These are phyloP conservation scores for Trichoderma sp. DNA, from an alignment of 2,329 filamentous ascomycete species.

Conservation along the genomic window DNA sequence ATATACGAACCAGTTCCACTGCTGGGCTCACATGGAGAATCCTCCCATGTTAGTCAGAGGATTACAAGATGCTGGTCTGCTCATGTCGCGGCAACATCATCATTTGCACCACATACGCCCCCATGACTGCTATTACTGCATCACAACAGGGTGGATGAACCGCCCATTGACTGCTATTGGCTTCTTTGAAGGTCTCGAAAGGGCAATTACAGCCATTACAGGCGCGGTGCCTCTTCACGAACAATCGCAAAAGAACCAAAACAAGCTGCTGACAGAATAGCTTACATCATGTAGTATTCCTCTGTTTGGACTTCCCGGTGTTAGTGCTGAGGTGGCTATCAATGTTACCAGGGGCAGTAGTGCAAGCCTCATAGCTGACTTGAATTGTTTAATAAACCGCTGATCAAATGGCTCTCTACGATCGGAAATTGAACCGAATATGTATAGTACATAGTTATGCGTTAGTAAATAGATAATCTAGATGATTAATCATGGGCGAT, in stretches of 20 bases:
- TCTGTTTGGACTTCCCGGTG: no score
- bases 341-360: no score
- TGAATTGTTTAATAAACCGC: no score
- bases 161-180: background rate
- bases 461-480: background rate
- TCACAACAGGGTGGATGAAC: background rate
- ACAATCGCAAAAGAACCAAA: background rate
- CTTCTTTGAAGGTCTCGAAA: background rate
- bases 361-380: no score
- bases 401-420: no score
- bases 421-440: no score
- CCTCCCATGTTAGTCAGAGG: background rate
- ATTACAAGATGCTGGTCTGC: background rate
- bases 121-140: background rate
- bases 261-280: background rate
- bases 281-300: background rate
- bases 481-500: background rate
- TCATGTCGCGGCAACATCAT: background rate
- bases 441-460: no score
- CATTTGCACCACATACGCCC: background rate
- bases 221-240: background rate
- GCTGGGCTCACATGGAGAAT: background rate
- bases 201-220: background rate
- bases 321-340: no score
- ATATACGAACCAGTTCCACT: background rate